phyloP scores from a whole-genome alignment of 495 filamentous ascomycete species.

The Penicillium robsamsonii region DNA sequence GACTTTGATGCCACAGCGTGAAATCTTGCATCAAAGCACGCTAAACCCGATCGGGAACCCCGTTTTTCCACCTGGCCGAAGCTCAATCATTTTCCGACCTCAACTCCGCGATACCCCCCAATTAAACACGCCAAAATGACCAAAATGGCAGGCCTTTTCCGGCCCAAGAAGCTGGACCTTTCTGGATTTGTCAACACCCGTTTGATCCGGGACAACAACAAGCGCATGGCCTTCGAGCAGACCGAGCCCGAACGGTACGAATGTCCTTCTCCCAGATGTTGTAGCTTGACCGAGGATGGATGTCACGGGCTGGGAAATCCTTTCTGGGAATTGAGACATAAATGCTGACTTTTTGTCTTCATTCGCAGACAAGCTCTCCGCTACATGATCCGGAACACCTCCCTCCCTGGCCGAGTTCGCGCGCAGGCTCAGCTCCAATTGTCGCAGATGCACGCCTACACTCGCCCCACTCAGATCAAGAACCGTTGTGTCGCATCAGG shows the following conservation, averaged over 20 bases:
- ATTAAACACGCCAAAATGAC: slow-evolving; percentile 22
- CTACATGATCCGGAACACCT: slow-evolving; percentile 90
- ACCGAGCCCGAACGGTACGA: slow-evolving; percentile 79
- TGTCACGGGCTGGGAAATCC: not conserved
- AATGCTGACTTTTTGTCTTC: slow-evolving; percentile 8
- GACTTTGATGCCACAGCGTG: not conserved
- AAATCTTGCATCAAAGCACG: slow-evolving; percentile 20
- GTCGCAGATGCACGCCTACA: slow-evolving; percentile 92
- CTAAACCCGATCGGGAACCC: slow-evolving; percentile 36
- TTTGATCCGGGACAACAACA: slow-evolving; percentile 87
- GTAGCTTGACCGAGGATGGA: not conserved
- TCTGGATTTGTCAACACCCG: slow-evolving; percentile 80
- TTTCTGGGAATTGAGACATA: not conserved
- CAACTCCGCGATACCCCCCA: slow-evolving; percentile 6
- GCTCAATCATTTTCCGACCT: slow-evolving; percentile 12
- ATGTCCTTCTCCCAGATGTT: not conserved
- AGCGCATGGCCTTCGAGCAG: slow-evolving; percentile 86
- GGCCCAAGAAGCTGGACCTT: slow-evolving; percentile 83
- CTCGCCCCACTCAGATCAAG: slow-evolving; percentile 85
- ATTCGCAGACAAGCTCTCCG: slow-evolving; percentile 83
- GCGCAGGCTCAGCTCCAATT: slow-evolving; percentile 91
- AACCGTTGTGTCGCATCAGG: slow-evolving; percentile 91
- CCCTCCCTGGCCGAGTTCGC: slow-evolving; percentile 72
- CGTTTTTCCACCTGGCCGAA: slow-evolving; percentile 26
- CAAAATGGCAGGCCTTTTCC: slow-evolving; percentile 59